Conservation (phyloP, 2,329 filamentous ascomycete genomes). For the Cladophialophora exuberans region DNA sequence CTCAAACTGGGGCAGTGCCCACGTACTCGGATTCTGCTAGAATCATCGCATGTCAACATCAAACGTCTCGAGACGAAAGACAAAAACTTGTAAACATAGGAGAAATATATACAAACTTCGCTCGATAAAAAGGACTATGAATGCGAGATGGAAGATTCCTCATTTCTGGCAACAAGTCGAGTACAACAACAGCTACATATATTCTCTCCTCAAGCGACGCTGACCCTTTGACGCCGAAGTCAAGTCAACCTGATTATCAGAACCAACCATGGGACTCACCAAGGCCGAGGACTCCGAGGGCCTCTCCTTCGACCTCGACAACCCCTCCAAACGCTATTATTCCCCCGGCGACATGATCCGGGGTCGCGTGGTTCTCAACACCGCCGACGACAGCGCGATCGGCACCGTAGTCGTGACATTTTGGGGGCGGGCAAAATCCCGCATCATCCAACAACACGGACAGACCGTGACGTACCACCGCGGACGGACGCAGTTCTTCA, state of each 20-base stretch:
- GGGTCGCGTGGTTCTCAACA: constrained; percentile 26
- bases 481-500: constrained; percentile 28
- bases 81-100: background rate
- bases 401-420: constrained; percentile 26
- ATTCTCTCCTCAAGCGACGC: too few species aligned
- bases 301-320: constrained; percentile 27
- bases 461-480: constrained; percentile 25
- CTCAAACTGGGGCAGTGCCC: background rate
- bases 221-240: too few species aligned
- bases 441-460: constrained; percentile 28
- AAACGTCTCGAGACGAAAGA: background rate
- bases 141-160: too few species aligned
- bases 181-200: too few species aligned
- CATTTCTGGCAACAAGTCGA: too few species aligned
- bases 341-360: constrained; percentile 28
- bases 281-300: constrained; percentile 25
- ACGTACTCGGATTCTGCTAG: background rate
- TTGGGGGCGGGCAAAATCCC: constrained; percentile 30
- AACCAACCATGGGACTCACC: constrained; percentile 21
- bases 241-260: background rate
- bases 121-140: too few species aligned
- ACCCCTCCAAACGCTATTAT: constrained; percentile 15
- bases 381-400: constrained; percentile 25
- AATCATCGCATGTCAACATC: background rate
- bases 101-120: too few species aligned